Percentiles rank a stretch among this genome's conserved stretches.
phyloP scores from a whole-genome alignment of 1,139 yeast genomes.

The Blastobotrys niveus region DNA sequence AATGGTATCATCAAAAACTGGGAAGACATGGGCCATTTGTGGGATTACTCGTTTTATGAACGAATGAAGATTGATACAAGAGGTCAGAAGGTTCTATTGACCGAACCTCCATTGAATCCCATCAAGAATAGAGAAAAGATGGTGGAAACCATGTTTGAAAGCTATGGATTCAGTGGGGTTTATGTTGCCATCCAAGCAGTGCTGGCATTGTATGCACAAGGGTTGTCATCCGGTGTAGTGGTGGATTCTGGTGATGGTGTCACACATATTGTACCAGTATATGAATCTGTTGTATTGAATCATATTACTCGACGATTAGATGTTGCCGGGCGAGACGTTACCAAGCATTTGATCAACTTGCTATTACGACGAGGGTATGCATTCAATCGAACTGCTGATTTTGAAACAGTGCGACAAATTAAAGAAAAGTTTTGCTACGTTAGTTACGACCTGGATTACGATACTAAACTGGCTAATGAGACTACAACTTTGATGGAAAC shows the following conservation, averaged over 20 bases:
- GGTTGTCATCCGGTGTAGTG: conserved; percentile 95
- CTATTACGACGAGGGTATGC: conserved; percentile 95
- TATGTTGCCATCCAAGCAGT: conserved; percentile 99
- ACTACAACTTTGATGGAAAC: conserved; percentile 89
- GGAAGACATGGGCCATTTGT: conserved; percentile 97
- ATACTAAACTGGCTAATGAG: conserved; percentile 80
- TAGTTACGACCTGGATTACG: conserved; percentile 87
- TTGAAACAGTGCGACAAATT: conserved; percentile 95
- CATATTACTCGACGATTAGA: conserved; percentile 89
- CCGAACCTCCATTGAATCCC: conserved; percentile 98
- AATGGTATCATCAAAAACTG: conserved; percentile 95
- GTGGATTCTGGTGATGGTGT: conserved; percentile 96
- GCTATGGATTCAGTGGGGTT: conserved; percentile 91
- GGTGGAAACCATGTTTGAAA: conserved; percentile 97
- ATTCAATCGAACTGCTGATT: conserved; percentile 96
- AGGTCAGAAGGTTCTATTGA: conserved; percentile 75
- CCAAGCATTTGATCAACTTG: conserved; percentile 84
- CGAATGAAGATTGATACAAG: conserved; percentile 72
- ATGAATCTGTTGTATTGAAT: conserved; percentile 90
- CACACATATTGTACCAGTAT: conserved; percentile 96
- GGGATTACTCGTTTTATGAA: conserved; percentile 97
- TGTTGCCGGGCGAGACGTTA: conserved; percentile 97
- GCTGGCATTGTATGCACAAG: conserved; percentile 93
- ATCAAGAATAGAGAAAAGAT: conserved; percentile 98
- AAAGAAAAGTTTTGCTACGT: conserved; percentile 95